Percentiles rank a stretch among this genome's conserved stretches.
phyloP scores from a whole-genome alignment of 305 asterid genomes.

The Fraxinus velutina region DNA sequence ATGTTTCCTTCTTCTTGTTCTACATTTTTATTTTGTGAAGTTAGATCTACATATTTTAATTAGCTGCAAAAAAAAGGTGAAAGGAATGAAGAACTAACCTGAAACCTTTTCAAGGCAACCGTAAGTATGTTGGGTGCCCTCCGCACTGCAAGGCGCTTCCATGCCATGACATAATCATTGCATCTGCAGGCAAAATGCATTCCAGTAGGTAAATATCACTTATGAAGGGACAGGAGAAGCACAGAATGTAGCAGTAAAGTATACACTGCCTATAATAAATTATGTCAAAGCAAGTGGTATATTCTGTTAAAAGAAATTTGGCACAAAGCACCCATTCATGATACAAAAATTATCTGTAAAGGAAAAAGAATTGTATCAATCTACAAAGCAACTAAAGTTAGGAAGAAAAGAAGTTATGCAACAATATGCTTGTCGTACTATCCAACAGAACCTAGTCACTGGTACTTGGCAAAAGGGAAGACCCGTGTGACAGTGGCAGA shows the following conservation, averaged over 20 bases:
- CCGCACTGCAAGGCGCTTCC: conserved; percentile 78
- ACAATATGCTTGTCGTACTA: background rate
- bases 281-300: background rate
- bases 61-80: conserved; percentile 16
- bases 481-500: background rate
- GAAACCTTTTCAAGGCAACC: conserved; percentile 94
- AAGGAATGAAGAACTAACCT: conserved; percentile 46
- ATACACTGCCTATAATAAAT: background rate
- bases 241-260: background rate
- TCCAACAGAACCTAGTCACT: background rate
- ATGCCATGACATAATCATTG: conserved; percentile 91
- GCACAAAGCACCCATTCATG: background rate
- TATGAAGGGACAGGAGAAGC: background rate
- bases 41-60: conserved; percentile 11
- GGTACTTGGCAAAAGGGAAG: background rate
- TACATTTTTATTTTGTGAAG: background rate
- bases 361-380: background rate
- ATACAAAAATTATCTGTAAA: background rate
- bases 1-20: background rate
- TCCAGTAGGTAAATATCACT: conserved; percentile 17
- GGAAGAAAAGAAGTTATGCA: background rate
- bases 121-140: conserved; percentile 91
- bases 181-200: conserved; percentile 60
- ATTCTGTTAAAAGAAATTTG: background rate
- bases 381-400: background rate